Conservation (phyloP, 129 eudicot species). For the Tanacetum coccineum region DNA sequence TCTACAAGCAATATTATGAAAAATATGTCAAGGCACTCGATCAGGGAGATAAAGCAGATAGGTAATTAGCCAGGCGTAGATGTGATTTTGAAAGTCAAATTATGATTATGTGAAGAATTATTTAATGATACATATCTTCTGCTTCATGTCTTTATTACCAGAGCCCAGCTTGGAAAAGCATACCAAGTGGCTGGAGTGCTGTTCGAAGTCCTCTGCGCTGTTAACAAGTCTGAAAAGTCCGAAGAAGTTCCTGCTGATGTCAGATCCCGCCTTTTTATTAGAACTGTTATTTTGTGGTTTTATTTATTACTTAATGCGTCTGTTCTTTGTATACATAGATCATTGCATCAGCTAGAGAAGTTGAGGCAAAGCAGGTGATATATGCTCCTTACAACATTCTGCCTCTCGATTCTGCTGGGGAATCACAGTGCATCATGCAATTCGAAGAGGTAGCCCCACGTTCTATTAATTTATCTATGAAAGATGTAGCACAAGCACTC, state of each 20-base stretch:
- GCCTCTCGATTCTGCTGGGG: constrained; percentile 93
- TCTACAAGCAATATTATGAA: constrained; percentile 89
- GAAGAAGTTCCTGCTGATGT: constrained; percentile 98
- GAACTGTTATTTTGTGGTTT: constrained; percentile 7
- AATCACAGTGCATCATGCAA: constrained; percentile 92
- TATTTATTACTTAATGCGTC: neutral
- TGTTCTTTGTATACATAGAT: constrained; percentile 44
- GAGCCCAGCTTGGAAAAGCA: constrained; percentile 97
- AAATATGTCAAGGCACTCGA: constrained; percentile 84
- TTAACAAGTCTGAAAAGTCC: constrained; percentile 89
- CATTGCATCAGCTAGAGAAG: constrained; percentile 97
- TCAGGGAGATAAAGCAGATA: constrained; percentile 94
- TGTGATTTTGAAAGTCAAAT: constrained; percentile 11
- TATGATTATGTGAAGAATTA: neutral
- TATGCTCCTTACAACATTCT: constrained; percentile 94
- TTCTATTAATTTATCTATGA: constrained; percentile 1
- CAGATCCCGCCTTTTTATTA: constrained; percentile 21
- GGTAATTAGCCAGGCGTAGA: constrained; percentile 30
- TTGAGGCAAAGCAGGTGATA: constrained; percentile 83
- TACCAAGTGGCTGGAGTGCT: constrained; percentile 95
- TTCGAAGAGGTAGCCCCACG: constrained; percentile 72
- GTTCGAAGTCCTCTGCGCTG: constrained; percentile 96
- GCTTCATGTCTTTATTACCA: constrained; percentile 27
- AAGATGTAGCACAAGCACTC: too few relatives aligned
- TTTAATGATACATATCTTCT: constrained; percentile 11